Conservation (phyloP, 495 filamentous ascomycete genomes). For the Cladorrhinum samala region DNA sequence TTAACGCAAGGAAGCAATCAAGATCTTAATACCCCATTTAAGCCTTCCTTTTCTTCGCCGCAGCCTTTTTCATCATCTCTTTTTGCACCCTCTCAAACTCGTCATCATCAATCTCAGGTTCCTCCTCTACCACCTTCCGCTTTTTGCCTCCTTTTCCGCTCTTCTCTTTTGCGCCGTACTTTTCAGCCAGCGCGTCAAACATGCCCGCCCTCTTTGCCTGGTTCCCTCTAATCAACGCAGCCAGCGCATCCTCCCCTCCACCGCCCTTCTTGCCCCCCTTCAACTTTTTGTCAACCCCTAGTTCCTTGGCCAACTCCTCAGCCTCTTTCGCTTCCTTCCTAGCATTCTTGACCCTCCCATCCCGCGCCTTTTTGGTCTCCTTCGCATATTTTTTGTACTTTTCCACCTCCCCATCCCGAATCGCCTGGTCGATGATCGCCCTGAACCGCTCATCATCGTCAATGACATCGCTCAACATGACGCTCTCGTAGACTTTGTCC, state of each 20-base stretch:
- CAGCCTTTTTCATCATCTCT: conserved; percentile 33
- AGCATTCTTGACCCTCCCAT: conserved; percentile 58
- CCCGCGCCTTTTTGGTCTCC: conserved; percentile 59
- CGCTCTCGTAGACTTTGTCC: conserved; percentile 64
- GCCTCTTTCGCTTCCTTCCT: conserved; percentile 65
- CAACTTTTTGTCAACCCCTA: conserved; percentile 59
- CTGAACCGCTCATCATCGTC: conserved; percentile 86
- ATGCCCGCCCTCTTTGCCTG: conserved; percentile 35
- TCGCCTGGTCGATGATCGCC: conserved; percentile 72
- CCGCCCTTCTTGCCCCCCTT: conserved; percentile 42
- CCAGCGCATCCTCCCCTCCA: conserved; percentile 36
- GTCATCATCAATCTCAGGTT: conserved; percentile 60
- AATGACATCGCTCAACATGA: conserved; percentile 79
- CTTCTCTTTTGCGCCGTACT: conserved; percentile 53
- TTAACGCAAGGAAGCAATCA: too few relatives aligned
- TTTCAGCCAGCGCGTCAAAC: conserved; percentile 66
- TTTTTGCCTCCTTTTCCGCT: conserved; percentile 45
- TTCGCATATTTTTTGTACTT: conserved; percentile 61
- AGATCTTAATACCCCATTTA: too few relatives aligned
- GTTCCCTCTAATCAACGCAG: conserved; percentile 37
- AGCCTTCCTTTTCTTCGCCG: conserved; percentile 27
- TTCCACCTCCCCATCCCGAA: conserved; percentile 58
- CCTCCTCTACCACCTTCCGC: conserved; percentile 37
- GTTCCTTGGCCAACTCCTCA: conserved; percentile 61
- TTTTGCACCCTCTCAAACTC: conserved; percentile 49